Percentiles rank a stretch among this genome's conserved stretches.
These are phyloP conservation scores for Candida qinlingensis DNA, from an alignment of 805 yeast species.

Conservation along the genomic window DNA sequence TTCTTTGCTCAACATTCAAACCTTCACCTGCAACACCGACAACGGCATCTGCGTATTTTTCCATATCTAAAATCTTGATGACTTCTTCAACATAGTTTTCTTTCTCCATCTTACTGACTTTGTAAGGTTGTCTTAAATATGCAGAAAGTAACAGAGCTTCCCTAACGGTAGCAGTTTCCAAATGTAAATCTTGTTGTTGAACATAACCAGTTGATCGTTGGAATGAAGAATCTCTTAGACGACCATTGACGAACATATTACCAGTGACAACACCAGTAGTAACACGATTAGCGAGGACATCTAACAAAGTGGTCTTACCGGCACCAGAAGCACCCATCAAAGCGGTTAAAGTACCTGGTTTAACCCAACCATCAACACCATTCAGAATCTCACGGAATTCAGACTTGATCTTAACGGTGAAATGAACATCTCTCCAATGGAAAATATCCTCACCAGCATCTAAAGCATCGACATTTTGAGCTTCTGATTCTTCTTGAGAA, in stretches of 20 bases:
- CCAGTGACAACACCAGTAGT: conserved; percentile 68
- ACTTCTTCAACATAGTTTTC: conserved; percentile 61
- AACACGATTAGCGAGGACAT: conserved; percentile 65
- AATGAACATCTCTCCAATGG: conserved; percentile 75
- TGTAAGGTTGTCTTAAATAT: conserved; percentile 55
- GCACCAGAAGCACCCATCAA: conserved; percentile 78
- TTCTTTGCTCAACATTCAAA: conserved; percentile 59
- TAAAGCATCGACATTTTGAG: conserved; percentile 23
- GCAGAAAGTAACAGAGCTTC: conserved; percentile 69
- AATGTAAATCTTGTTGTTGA: conserved; percentile 73
- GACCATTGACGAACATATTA: conserved; percentile 64
- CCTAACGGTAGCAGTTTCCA: conserved; percentile 61
- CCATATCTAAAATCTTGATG: conserved; percentile 59
- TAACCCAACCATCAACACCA: conserved; percentile 76
- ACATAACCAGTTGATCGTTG: conserved; percentile 53
- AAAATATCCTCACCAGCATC: conserved; percentile 45
- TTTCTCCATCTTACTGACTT: conserved; percentile 49
- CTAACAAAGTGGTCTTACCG: conserved; percentile 71
- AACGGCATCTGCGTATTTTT: conserved; percentile 60
- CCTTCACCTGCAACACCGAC: conserved; percentile 75
- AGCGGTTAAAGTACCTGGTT: conserved; percentile 79
- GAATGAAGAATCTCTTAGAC: conserved; percentile 53
- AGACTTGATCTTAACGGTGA: conserved; percentile 57
- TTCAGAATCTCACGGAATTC: conserved; percentile 57
- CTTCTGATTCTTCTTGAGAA: conserved; percentile 14